phyloP scores from a whole-genome alignment of 495 filamentous ascomycete species.

The Melanomma pulvis-pyrius region DNA sequence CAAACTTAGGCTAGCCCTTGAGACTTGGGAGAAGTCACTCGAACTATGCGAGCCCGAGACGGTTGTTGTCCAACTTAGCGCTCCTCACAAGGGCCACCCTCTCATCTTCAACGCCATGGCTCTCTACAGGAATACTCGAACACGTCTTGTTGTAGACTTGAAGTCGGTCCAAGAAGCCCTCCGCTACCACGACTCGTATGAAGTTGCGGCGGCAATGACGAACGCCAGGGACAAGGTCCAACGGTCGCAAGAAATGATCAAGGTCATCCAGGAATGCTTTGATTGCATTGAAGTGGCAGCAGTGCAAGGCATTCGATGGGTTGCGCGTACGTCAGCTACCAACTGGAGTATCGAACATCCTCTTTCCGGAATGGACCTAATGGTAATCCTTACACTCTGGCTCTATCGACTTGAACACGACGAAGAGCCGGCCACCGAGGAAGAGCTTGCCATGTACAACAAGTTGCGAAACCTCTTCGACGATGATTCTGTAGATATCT shows the following conservation, averaged over 20 bases:
- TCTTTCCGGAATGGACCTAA: constrained; percentile 92
- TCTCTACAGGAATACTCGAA: constrained; percentile 91
- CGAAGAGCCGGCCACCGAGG: constrained; percentile 88
- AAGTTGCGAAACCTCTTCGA: constrained; percentile 92
- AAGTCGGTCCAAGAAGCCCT: constrained; percentile 95
- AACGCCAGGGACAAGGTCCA: constrained; percentile 89
- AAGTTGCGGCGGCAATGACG: constrained; percentile 95
- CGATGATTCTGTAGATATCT: constrained; percentile 78
- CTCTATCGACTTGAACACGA: constrained; percentile 99
- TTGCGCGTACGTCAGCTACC: constrained; percentile 91
- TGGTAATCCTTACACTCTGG: constrained; percentile 98
- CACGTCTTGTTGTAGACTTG: constrained; percentile 90
- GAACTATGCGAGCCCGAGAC: constrained; percentile 92
- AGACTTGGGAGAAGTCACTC: constrained; percentile 97
- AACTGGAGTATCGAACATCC: constrained; percentile 99
- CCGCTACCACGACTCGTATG: constrained; percentile 94
- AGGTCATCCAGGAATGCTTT: constrained; percentile 96
- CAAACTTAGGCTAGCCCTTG: constrained; percentile 91
- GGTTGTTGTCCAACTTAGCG: constrained; percentile 86
- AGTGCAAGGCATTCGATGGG: constrained; percentile 93
- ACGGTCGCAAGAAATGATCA: constrained; percentile 95
- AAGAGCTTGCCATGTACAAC: constrained; percentile 92
- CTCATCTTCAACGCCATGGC: constrained; percentile 99
- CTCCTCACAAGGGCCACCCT: constrained; percentile 96
- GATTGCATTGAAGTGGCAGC: constrained; percentile 98